Base-by-base conservation (phyloP, 1,284 basidiomycete genomes). In the Ustilago cynodontis region DNA sequence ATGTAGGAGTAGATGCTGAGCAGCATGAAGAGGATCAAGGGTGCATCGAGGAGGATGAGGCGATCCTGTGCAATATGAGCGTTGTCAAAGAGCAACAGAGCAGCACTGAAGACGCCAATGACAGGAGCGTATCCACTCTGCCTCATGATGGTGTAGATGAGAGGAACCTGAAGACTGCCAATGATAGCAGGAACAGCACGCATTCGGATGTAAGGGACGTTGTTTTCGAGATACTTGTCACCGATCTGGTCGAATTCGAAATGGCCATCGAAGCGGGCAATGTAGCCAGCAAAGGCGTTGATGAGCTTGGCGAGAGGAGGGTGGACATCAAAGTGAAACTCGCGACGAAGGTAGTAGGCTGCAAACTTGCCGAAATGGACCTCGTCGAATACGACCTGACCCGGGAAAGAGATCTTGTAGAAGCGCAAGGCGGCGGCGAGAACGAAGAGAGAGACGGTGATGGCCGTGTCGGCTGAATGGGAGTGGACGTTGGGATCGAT, bases 241-340 rank as follows among this genome's bases (percentile, higher is more conserved):
- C 95, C 96, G 74, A 99, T 99, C 84, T 92, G 92, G 68, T 96
- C 93, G 88, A 99, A 99, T 45, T 91, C 90, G 87, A 98, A 99
- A 60, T 91, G 88, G 31, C 96, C 97, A 81, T 98, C 93, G 85
- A 96, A 99, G 10, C 97, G 97, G 49, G 96, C 93, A 70, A 97
- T 92, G 93, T 94, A 98, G 71, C 94, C 97, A 28, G 93, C 93
- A 41, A 96, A 89, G 52, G 92, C 97, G 82, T 87, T 85, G 53
- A 85, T 76, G 39, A 85, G 70, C 51, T 85, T 81, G 16, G 84
- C 85, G 18, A 84, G 91, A 16, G 96, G 96, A 43, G 96, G 96
- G 84, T 99, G 97, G 4, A 99, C 97, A 86, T 99, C 97, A 88
- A 99, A 99, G 88, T 98, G 98, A 88, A 97, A 99, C 87, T 81